Conservation (phyloP, 768 basidiomycete genomes). For the Nidularia pulvinata region DNA sequence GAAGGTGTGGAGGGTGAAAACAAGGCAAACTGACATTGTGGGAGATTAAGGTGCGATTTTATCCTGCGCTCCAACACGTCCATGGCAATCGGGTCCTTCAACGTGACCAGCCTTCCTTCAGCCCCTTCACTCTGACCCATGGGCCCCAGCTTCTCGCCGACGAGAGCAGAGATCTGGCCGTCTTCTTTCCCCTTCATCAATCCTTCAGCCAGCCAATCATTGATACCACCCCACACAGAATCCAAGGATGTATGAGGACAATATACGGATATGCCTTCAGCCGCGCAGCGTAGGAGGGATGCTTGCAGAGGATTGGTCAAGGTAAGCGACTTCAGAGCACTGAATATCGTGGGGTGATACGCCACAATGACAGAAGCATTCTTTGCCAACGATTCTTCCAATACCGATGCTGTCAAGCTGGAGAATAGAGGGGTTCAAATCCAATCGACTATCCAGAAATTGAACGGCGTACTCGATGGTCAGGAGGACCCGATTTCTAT, state of each 20-base stretch:
- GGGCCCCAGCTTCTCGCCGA: slow-evolving; percentile 36
- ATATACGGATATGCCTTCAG: slow-evolving; percentile 84
- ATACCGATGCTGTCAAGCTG: slow-evolving; percentile 75
- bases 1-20: slow-evolving; percentile 7
- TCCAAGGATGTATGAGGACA: slow-evolving; percentile 90
- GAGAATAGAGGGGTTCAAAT: slow-evolving; percentile 2
- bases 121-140: slow-evolving; percentile 46
- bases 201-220: slow-evolving; percentile 82
- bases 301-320: slow-evolving; percentile 77
- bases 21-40: slow-evolving; percentile 24
- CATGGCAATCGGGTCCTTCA: slow-evolving; percentile 58
- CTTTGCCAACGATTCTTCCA: slow-evolving; percentile 62
- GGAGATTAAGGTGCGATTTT: slow-evolving; percentile 60
- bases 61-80: slow-evolving; percentile 63
- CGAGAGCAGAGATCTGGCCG: slow-evolving; percentile 33
- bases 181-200: slow-evolving; percentile 35
- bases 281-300: slow-evolving; percentile 78
- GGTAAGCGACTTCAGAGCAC: slow-evolving; percentile 71
- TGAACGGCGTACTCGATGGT: slow-evolving; percentile 62
- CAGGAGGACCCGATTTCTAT: slow-evolving; percentile 51
- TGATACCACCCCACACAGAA: slow-evolving; percentile 80
- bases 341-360: slow-evolving; percentile 89
- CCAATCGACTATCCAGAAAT: too few species aligned
- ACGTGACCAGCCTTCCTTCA: slow-evolving; percentile 66
- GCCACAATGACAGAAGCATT: slow-evolving; percentile 70